Evolutionary conservation across 2,329 filamentous ascomycete species (phyloP), one percentile per base, ranked within the genome.

Genomic region (Alternaria sp.): DNA sequence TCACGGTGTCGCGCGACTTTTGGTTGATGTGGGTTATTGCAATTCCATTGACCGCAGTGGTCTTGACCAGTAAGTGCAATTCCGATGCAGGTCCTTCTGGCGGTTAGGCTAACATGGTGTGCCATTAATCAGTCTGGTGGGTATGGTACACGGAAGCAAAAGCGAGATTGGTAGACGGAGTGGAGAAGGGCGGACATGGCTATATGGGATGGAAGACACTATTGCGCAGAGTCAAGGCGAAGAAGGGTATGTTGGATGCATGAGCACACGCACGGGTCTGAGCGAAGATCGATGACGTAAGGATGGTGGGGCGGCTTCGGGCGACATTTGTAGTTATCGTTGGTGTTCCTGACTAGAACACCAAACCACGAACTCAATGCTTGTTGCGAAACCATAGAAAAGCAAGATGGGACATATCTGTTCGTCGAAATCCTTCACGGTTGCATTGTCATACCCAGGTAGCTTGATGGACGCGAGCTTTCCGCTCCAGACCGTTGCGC

Each of bases 11-110:
- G n/a, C 63, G 55, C 8, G 70, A 75, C 48, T 75, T 75, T 51
- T 75, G 73, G 73, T 55, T 74, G 4, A 48, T 75, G 49, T 75
- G 72, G 72, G 49, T 69, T 6, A 72, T 75, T 18, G 63, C 69
- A 2, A 51, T 65, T 8, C 71, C 70, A 1, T 43, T 75, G 61
- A 75, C 72, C 0, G 20, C 63, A 7, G 22, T 68, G 5, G 70
- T 75, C 6, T 12, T 69, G 3, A 7, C 59, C 3, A 51, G 57
- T 53, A 34, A 53, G 51, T 53, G 26, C 30, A 11, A 34, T 0
- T 3, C 46, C 3, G 30, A 36, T n/a, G 14, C 30, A 18, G 0
- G 14, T 16, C 16, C 2, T 11, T 7, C 7, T 11, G 9, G 28
- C 24, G 4, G 34, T 2, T 43, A 20, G 0, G 0, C 51, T 53